Conservation (phyloP, 305 asterid species). For the Fraxinus greggii region DNA sequence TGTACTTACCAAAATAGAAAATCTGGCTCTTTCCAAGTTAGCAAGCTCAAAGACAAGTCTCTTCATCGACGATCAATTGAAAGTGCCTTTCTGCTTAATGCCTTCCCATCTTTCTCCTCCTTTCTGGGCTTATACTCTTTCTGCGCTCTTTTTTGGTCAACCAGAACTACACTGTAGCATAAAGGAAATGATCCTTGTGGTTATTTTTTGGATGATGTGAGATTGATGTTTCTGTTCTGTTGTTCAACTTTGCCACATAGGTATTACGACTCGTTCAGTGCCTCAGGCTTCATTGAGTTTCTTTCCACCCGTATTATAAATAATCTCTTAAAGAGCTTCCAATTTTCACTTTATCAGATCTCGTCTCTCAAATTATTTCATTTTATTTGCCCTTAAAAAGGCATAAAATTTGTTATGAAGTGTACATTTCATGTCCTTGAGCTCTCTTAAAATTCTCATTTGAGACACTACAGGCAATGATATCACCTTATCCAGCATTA, state of each 20-base stretch:
- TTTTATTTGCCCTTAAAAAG: background rate
- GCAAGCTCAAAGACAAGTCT: background rate
- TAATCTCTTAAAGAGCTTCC: background rate
- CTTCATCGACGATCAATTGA: background rate
- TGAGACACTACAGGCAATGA: background rate
- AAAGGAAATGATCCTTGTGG: background rate
- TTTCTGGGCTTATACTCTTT: background rate
- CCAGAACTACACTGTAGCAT: background rate
- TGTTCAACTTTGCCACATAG: background rate
- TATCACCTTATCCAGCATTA: background rate
- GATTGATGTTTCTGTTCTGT: background rate
- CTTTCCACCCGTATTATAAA: background rate
- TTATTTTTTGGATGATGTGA: background rate
- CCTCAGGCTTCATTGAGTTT: background rate
- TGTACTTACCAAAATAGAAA: background rate
- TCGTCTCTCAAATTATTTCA: background rate
- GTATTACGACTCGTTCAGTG: background rate
- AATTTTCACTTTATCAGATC: background rate
- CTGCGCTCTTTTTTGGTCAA: background rate
- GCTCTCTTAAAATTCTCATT: background rate
- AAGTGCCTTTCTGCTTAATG: background rate
- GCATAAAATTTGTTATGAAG: constrained; percentile 1
- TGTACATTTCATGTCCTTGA: background rate
- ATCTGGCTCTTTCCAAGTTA: background rate
- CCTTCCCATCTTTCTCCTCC: background rate